Percentiles rank a stretch among this genome's conserved stretches.
Evolutionary conservation across 2,329 filamentous ascomycete species (phyloP).

Genomic region (Huntiella savannae): DNA sequence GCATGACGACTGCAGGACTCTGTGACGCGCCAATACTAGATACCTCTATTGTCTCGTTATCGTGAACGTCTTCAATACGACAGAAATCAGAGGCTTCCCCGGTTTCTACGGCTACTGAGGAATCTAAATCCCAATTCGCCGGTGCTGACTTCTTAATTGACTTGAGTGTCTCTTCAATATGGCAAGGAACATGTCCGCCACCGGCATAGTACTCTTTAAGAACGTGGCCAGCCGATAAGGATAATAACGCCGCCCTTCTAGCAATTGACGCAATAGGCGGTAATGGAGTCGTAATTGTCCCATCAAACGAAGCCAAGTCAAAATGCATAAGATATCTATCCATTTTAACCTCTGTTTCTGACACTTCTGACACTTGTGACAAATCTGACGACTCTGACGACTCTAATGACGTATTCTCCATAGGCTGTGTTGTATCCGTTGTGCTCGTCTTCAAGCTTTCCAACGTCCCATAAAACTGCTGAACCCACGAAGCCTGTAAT

Average conservation of each 20-base stretch:
- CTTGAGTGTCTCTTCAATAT: constrained; percentile 4
- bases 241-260: constrained; percentile 5
- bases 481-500: constrained; percentile 9
- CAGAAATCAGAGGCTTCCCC: constrained; percentile 6
- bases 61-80: constrained; percentile 7
- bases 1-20: constrained; percentile 17
- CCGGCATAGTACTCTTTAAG: constrained; percentile 7
- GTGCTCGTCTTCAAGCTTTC: not conserved
- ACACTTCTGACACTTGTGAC: too few relatives aligned
- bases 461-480: constrained; percentile 6
- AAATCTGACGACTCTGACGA: not conserved
- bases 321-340: not conserved
- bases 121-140: constrained; percentile 6
- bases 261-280: too few relatives aligned
- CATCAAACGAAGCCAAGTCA: not conserved
- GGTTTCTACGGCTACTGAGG: constrained; percentile 6
- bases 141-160: constrained; percentile 8
- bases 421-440: not conserved
- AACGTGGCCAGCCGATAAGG: constrained; percentile 6
- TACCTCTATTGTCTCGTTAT: constrained; percentile 9
- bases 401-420: not conserved
- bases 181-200: not conserved
- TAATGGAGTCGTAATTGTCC: not conserved
- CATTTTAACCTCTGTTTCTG: not conserved
- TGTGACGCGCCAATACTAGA: constrained; percentile 9